phyloP scores from a whole-genome alignment of 2,329 filamentous ascomycete species.

The Daldinia sp. region DNA sequence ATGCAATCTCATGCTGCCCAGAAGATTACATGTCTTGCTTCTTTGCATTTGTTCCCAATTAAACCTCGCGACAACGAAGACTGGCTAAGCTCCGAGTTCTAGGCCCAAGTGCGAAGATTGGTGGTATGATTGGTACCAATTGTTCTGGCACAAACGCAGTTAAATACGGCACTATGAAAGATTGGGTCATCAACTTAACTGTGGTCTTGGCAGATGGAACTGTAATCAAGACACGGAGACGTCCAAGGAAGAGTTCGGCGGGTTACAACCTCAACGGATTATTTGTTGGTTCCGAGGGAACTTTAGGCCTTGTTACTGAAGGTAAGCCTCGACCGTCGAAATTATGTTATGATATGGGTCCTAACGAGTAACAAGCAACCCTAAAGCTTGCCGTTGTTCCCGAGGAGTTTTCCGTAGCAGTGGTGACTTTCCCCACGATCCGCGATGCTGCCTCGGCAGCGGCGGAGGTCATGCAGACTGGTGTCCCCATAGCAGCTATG shows the following conservation, averaged over 20 bases:
- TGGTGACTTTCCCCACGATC: slow-evolving; percentile 83
- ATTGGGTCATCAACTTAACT: slow-evolving; percentile 86
- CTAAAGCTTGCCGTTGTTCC: slow-evolving; percentile 83
- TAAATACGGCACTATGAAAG: slow-evolving; percentile 87
- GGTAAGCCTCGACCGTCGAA: slow-evolving; percentile 50
- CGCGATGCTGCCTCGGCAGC: slow-evolving; percentile 81
- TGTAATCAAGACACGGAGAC: slow-evolving; percentile 80
- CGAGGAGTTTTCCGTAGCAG: slow-evolving; percentile 80
- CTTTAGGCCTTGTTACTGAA: slow-evolving; percentile 83
- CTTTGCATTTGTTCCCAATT: not conserved
- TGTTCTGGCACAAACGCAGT: slow-evolving; percentile 84
- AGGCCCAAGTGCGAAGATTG: slow-evolving; percentile 78
- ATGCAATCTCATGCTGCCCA: not conserved
- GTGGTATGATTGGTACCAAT: slow-evolving; percentile 86
- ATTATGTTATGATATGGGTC: not conserved
- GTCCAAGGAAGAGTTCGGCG: slow-evolving; percentile 84
- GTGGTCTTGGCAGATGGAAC: slow-evolving; percentile 83
- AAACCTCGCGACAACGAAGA: not conserved
- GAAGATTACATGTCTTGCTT: not conserved
- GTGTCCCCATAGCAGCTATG: slow-evolving; percentile 80
- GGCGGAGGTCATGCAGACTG: slow-evolving; percentile 79
- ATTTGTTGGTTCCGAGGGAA: slow-evolving; percentile 86
- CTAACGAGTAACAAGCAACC: slow-evolving; percentile 64
- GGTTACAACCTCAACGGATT: slow-evolving; percentile 86
- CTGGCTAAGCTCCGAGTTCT: not conserved